Evolutionary conservation across 2,329 filamentous ascomycete genomes (phyloP), one percentile per base, ranked within the genome.

Genomic region (Beauveria sp.): DNA sequence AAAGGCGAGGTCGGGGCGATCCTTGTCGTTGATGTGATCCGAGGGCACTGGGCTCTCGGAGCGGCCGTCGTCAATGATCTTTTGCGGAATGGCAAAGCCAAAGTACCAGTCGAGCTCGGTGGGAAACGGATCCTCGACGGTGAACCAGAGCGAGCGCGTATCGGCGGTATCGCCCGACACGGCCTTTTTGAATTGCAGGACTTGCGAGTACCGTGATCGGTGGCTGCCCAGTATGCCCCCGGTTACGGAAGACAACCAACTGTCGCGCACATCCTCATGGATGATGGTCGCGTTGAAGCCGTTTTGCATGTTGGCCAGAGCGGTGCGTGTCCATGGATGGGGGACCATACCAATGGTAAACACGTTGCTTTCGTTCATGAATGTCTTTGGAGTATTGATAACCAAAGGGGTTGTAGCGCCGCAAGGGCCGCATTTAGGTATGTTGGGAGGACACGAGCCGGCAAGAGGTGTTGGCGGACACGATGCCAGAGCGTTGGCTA

Each of bases 291-390:
- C 75, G 53, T 87, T 87, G 54, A 90, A 77, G 2, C 80, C 76
- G 2, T 84, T 79, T 46, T 83, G 80, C 62, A 85, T 81, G 64
- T 85, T 81, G 62, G 85, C 80, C 20, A 97, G 78, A 14, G 85
- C 83, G 59, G 86, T 83, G 47, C 91, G 80, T 1, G 92, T 97
- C 77, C 92, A 96, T 0, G 94, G 94, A 71, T 99, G 94, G 0
- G 93, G 93, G 14, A 97, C 88, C 0, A 87, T 90, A 62, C 89
- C 92, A 64, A 99, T 90, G 3, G 89, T 91, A 76, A 92, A 97
- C 18, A 88, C 71, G 1, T 79, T 80, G 16, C 87, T 86, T 5
- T 81, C 82, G 72, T 97, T 96, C 60, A 82, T 82, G 73, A 91
- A 94, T 20, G 81, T 76, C 3, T 82, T 75, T 3, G 86, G 84